Evolutionary conservation across 768 basidiomycete genomes (phyloP), one percentile per base, ranked within the genome.

Genomic region (Boletus huronensis): DNA sequence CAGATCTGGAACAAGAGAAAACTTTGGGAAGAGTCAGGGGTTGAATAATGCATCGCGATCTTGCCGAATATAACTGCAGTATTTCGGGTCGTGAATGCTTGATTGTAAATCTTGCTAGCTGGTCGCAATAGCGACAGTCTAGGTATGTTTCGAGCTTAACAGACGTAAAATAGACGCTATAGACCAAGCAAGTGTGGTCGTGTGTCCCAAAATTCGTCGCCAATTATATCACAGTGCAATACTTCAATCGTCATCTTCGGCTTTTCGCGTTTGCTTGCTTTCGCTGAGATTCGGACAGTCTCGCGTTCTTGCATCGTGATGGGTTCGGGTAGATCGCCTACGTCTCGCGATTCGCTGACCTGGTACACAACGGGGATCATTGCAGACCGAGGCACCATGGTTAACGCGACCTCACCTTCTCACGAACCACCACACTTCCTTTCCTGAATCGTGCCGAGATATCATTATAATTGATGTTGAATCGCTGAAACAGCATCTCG

Each of bases 401-500:
- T 35, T 8, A 2, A 28, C 10, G 16, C 6, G 10, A 38, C 1
- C 58, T 46, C 57, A 81, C 85, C 72, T 80, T 75, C 59, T 85
- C 78, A 53, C 93, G 82, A 43, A 93, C 79, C 11, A 98, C 67
- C 3, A 92, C 78, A 60, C 88, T 94, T 11, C 97, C 97, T 67
- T 95, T 96, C 48, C 89, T 76, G 64, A 81, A 96, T 54, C 86
- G 78, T 1, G 79, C 75, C 9, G 87, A 78, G 5, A 95, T 68
- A 6, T 78, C 72, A 58, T 90, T 96, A 67, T 98, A 99, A 69
- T 98, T 98, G 62, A 96, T 83, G 5, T 79, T 77, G 64, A 94
- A 98, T 14, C 78, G 79, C 13, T 81, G 76, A 73, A 87, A 95
- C 2, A 99, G 76, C 5, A 98, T 86, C 70, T 98, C 96, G 58